Percentiles rank a stretch among this genome's conserved stretches.
Evolutionary conservation across 768 basidiomycete species (phyloP).

Genomic region (Hirschioporus abietinus): DNA sequence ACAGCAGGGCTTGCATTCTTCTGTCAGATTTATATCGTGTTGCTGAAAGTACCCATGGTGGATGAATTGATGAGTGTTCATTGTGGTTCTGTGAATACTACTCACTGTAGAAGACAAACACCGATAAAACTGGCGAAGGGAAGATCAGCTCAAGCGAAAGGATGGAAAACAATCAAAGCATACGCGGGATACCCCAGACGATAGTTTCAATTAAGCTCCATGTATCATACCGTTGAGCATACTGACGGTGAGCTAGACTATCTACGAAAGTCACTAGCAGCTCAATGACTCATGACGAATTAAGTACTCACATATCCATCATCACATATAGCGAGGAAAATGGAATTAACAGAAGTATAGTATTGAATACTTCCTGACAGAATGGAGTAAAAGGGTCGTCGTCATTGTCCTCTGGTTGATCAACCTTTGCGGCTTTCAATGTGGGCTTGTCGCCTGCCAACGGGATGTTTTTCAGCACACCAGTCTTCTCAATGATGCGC

Average conservation of each 20-base stretch:
- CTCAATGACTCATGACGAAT: constrained; percentile 1
- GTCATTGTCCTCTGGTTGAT: constrained; percentile 16
- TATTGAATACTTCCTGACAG: constrained; percentile 66
- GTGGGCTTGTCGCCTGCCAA: constrained; percentile 4
- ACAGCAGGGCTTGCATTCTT: constrained; percentile 50
- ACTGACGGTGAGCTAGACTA: constrained; percentile 77
- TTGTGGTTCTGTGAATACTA: constrained; percentile 5
- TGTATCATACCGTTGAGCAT: constrained; percentile 53
- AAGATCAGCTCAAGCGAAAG: constrained; percentile 2
- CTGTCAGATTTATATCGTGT: constrained; percentile 56
- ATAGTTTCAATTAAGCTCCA: constrained; percentile 50
- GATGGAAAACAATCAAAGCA: constrained; percentile 21
- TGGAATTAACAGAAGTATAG: constrained; percentile 62
- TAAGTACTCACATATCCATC: constrained; percentile 73
- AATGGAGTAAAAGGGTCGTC: constrained; percentile 39
- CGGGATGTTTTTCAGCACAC: constrained; percentile 28
- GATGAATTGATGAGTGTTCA: neutral
- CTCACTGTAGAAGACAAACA: constrained; percentile 77
- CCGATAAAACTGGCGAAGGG: constrained; percentile 49
- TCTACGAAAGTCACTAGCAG: constrained; percentile 5
- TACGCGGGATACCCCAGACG: constrained; percentile 68
- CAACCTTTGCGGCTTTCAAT: neutral
- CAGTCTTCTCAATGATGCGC: constrained; percentile 66
- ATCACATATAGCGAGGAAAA: constrained; percentile 68
- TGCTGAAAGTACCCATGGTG: constrained; percentile 34